These are phyloP conservation scores for Raffaelea ambrosiae DNA, from an alignment of 2,329 filamentous ascomycete species.

Conservation along the genomic window DNA sequence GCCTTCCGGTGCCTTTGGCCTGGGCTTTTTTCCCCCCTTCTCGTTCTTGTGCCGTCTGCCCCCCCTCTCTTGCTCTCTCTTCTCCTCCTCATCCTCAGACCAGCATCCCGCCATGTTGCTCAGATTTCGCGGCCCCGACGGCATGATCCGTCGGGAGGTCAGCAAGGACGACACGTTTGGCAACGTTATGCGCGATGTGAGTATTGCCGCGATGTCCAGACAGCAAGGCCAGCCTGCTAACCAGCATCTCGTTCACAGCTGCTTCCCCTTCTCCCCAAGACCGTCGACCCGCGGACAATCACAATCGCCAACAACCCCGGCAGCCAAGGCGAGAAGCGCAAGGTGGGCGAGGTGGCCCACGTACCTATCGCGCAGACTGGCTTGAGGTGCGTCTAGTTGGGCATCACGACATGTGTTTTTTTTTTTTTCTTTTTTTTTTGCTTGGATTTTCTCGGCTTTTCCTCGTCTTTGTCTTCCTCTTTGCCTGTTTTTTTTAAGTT, in stretches of 20 bases:
- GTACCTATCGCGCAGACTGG: slow-evolving; percentile 51
- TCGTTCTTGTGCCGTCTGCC: no score
- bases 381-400: slow-evolving; percentile 36
- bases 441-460: not conserved
- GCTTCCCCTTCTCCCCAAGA: slow-evolving; percentile 48
- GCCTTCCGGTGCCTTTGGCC: not conserved
- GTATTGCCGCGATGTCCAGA: slow-evolving; percentile 1
- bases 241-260: slow-evolving; percentile 41
- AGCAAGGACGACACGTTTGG: slow-evolving; percentile 66
- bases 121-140: slow-evolving; percentile 82
- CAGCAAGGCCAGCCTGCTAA: no score
- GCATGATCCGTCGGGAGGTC: slow-evolving; percentile 79
- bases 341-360: slow-evolving; percentile 47
- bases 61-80: not conserved
- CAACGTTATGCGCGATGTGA: slow-evolving; percentile 46
- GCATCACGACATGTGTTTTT: no score
- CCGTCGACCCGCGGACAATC: slow-evolving; percentile 52
- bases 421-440: not conserved
- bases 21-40: not conserved
- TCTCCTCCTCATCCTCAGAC: not conserved
- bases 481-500: no score
- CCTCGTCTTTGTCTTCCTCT: not conserved
- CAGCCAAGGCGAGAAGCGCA: slow-evolving; percentile 45
- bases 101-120: slow-evolving; percentile 57
- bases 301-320: slow-evolving; percentile 53